Evolutionary conservation across 352 stramenopile genomes (phyloP).

Genomic region (Phytophthora fragariaefolia): DNA sequence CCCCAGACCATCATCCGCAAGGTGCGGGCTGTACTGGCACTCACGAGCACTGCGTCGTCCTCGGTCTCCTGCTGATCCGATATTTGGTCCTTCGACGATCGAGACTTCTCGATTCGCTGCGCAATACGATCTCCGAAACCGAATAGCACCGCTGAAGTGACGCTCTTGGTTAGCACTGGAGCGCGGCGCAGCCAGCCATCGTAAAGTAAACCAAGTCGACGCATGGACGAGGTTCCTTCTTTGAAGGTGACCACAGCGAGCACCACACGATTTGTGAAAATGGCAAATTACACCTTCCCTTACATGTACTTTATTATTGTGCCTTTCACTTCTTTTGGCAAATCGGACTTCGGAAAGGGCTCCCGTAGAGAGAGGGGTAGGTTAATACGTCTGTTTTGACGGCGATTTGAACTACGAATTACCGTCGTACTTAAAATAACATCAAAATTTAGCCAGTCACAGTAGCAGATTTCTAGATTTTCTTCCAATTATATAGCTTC

Average conservation of each 20-base stretch:
- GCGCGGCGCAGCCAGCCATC: slow-evolving; percentile 48
- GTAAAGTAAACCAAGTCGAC: slow-evolving; percentile 45
- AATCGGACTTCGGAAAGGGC: no score
- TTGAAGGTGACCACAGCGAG: slow-evolving; percentile 11
- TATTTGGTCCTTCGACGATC: slow-evolving; percentile 1
- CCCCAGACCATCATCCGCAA: slow-evolving; percentile 87
- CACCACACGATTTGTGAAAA: slow-evolving; percentile 18
- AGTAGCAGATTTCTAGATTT: no score
- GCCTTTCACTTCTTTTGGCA: no score
- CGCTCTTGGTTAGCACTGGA: slow-evolving; percentile 61
- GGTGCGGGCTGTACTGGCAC: slow-evolving; percentile 45
- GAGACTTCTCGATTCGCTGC: slow-evolving; percentile 45
- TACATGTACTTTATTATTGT: no score
- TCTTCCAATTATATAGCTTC: no score
- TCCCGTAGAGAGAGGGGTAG: no score
- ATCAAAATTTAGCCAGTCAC: no score
- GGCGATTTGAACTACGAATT: no score
- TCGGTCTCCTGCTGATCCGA: slow-evolving; percentile 8
- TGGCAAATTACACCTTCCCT: slow-evolving; percentile 1
- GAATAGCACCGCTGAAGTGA: slow-evolving; percentile 64
- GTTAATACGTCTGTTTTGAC: no score
- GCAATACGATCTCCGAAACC: slow-evolving; percentile 59
- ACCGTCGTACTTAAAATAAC: no score
- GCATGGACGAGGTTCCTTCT: slow-evolving; percentile 31
- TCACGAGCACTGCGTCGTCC: slow-evolving; percentile 19